These are phyloP conservation scores for Tolypocladium endophyticum DNA, from an alignment of 2,329 filamentous ascomycete species.

Conservation along the genomic window DNA sequence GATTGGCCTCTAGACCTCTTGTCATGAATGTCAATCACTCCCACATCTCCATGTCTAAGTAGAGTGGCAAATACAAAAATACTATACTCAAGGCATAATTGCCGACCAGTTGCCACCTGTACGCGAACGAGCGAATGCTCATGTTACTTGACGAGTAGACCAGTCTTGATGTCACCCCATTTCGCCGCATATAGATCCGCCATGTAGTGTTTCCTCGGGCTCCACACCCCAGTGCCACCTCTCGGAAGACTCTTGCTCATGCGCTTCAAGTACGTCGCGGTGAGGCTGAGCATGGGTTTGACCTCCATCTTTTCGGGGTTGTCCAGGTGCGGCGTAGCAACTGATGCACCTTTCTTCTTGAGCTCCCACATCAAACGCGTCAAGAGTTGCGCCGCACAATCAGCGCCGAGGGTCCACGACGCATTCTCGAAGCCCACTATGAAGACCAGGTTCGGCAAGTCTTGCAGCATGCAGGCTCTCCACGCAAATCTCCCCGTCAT, in stretches of 20 bases:
- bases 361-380: conserved; percentile 40
- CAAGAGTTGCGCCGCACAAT: conserved; percentile 38
- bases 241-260: conserved; percentile 32
- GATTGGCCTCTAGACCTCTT: neutral
- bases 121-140: neutral
- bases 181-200: conserved; percentile 16
- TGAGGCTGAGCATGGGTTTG: conserved; percentile 30
- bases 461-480: conserved; percentile 51
- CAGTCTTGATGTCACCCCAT: conserved; percentile 17
- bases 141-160: conserved; percentile 4
- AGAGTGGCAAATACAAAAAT: neutral
- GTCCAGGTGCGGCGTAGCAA: conserved; percentile 32
- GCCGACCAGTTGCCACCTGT: neutral
- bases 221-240: conserved; percentile 26
- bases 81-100: neutral
- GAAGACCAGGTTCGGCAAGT: conserved; percentile 49
- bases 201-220: conserved; percentile 18
- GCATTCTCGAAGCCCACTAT: conserved; percentile 50
- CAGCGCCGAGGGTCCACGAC: conserved; percentile 52
- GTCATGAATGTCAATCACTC: no score
- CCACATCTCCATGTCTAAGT: neutral
- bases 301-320: conserved; percentile 23
- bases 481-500: conserved; percentile 39
- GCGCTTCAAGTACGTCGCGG: conserved; percentile 39
- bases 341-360: conserved; percentile 27